Evolutionary conservation across 2,329 filamentous ascomycete genomes (phyloP).

Genomic region (Botrytis fabae): DNA sequence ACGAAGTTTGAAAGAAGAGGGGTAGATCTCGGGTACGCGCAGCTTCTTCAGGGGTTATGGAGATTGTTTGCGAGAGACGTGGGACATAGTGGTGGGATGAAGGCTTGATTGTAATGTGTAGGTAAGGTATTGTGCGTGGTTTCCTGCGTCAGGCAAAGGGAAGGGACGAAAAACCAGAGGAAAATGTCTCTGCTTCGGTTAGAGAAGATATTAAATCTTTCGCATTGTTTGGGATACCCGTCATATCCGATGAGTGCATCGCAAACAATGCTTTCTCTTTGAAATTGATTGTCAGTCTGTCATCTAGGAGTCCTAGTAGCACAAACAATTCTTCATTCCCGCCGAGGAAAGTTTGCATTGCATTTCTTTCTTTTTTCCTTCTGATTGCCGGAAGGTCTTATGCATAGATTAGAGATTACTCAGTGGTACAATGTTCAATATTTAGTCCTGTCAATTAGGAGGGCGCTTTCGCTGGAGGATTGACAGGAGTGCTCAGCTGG

Average conservation of each 20-base stretch:
- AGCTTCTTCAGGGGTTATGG: slow-evolving; percentile 2
- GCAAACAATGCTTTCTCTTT: slow-evolving; percentile 8
- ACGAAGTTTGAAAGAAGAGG: slow-evolving; percentile 7
- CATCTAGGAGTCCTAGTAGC: neutral
- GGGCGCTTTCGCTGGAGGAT: neutral
- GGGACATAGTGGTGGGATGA: slow-evolving; percentile 8
- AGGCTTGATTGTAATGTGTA: neutral
- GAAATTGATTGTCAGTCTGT: neutral
- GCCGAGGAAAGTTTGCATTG: slow-evolving; percentile 1
- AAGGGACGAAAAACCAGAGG: neutral
- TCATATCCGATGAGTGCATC: slow-evolving; percentile 13
- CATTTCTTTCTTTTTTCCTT: neutral
- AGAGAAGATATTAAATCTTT: neutral
- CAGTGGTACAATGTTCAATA: slow-evolving; percentile 2
- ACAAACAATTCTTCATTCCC: slow-evolving; percentile 9
- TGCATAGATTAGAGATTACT: slow-evolving; percentile 11
- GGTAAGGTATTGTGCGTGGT: neutral
- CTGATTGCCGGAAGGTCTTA: slow-evolving; percentile 3
- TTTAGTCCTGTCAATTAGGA: neutral
- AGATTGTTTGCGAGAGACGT: slow-evolving; percentile 16
- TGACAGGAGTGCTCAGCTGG: slow-evolving; percentile 9
- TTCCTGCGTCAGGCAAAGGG: neutral
- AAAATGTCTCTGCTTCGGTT: neutral
- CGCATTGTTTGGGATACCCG: slow-evolving; percentile 1
- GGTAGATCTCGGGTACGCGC: slow-evolving; percentile 19